Conservation (phyloP, 2,329 filamentous ascomycete species). For the Boeremia lycopersici region DNA sequence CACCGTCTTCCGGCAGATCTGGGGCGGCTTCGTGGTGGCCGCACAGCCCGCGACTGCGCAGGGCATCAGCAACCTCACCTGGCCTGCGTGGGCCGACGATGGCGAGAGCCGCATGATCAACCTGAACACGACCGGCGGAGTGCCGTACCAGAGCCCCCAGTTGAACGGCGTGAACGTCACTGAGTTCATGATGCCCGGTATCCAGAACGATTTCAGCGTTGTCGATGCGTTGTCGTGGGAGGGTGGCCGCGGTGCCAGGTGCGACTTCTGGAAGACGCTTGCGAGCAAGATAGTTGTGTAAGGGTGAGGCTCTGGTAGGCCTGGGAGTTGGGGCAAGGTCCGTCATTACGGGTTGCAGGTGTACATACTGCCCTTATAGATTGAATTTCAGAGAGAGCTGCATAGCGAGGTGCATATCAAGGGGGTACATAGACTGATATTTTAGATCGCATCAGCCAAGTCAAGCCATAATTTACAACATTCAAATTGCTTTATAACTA, state of each 20-base stretch:
- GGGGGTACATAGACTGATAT: no score
- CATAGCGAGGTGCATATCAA: no score
- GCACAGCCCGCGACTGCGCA: not conserved
- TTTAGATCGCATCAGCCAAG: no score
- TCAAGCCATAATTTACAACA: no score
- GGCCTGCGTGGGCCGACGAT: slow-evolving; percentile 6
- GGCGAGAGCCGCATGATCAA: slow-evolving; percentile 3
- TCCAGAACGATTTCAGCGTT: slow-evolving; percentile 12
- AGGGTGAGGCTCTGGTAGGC: no score
- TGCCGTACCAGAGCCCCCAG: not conserved
- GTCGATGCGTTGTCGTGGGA: slow-evolving; percentile 22
- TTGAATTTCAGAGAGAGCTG: no score
- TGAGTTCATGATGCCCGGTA: slow-evolving; percentile 16
- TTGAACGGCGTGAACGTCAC: slow-evolving; percentile 1
- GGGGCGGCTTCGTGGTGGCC: not conserved
- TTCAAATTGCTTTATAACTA: no score
- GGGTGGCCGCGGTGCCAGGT: slow-evolving; percentile 18
- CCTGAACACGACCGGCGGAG: slow-evolving; percentile 2
- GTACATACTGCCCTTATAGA: no score
- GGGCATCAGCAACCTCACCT: not conserved
- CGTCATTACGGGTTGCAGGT: no score
- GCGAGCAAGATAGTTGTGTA: not conserved
- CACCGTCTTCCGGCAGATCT: not conserved
- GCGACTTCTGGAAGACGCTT: slow-evolving; percentile 12
- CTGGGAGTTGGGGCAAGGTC: no score